phyloP scores from a whole-genome alignment of 257 asterid genomes.

The Avicennia marina region DNA sequence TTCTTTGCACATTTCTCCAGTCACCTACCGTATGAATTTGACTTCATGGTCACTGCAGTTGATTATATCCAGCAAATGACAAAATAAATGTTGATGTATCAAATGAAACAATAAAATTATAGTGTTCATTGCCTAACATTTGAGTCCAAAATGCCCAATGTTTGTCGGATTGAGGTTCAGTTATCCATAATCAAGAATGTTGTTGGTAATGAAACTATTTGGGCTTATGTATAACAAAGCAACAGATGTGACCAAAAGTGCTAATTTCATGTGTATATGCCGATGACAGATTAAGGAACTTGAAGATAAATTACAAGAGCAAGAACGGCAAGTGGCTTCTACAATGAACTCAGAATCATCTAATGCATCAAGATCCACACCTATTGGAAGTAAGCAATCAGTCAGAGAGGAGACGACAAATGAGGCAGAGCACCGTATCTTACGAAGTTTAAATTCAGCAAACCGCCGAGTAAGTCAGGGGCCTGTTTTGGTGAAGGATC shows the following conservation, averaged over 20 bases:
- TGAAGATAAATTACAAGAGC: conserved; percentile 63
- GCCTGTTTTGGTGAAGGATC: conserved; percentile 40
- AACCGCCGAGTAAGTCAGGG: conserved; percentile 41
- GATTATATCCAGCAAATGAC: too few relatives aligned
- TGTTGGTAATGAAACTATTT: not conserved
- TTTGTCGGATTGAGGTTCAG: too few relatives aligned
- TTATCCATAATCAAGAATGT: too few relatives aligned
- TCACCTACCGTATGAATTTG: not conserved
- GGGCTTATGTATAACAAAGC: too few relatives aligned
- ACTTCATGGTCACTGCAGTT: too few relatives aligned
- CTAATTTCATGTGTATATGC: not conserved
- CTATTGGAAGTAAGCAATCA: conserved; percentile 32
- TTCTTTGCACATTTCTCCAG: not conserved
- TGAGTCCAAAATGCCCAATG: too few relatives aligned
- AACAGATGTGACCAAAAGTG: not conserved
- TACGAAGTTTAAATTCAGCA: conserved; percentile 47
- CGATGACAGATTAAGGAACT: conserved; percentile 65
- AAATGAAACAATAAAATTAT: too few relatives aligned
- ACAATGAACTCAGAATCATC: conserved; percentile 22
- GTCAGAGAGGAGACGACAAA: conserved; percentile 33
- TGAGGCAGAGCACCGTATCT: conserved; percentile 50
- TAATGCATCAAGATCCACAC: conserved; percentile 36
- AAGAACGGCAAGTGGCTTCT: conserved; percentile 49
- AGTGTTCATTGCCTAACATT: too few relatives aligned
- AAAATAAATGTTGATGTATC: too few relatives aligned